A percentile compares a stretch with the other conserved stretches of the same genome.
Conservation (phyloP, 371 early-diverging fungal genomes). For the Mortierella sp. region DNA sequence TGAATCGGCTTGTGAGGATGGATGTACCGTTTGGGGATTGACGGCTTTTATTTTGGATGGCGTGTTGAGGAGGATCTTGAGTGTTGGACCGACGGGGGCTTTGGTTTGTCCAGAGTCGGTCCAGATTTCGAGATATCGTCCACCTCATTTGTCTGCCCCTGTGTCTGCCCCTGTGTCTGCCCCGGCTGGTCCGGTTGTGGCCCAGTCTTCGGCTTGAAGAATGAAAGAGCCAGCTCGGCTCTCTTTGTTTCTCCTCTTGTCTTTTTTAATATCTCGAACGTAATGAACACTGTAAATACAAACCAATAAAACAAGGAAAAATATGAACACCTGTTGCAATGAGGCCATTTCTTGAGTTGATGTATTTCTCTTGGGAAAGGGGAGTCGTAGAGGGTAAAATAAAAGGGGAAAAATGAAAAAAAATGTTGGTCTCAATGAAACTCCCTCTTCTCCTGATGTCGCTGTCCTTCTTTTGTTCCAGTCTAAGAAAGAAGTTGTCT, state of each 20-base stretch:
- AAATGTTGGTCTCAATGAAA: too few relatives aligned
- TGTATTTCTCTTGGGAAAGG: too few relatives aligned
- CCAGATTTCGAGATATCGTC: conserved; percentile 20
- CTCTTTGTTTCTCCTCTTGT: not conserved
- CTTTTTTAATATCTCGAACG: not conserved
- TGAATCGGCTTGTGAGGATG: conserved; percentile 59
- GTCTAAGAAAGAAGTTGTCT: not conserved
- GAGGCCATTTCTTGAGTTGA: too few relatives aligned
- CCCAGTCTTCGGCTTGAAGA: not conserved
- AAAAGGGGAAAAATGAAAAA: too few relatives aligned
- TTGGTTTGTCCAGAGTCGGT: conserved; percentile 36
- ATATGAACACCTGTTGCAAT: conserved; percentile 6
- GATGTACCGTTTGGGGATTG: conserved; percentile 80
- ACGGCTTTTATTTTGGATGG: conserved; percentile 84
- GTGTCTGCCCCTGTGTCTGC: not conserved
- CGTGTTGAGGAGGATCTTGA: conserved; percentile 43
- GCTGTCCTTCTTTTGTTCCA: not conserved
- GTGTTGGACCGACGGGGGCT: conserved; percentile 32
- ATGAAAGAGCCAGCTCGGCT: too few relatives aligned
- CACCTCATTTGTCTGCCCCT: not conserved
- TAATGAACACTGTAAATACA: too few relatives aligned
- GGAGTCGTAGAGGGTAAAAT: too few relatives aligned
- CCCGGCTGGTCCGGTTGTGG: conserved; percentile 3
- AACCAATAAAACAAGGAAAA: not conserved
- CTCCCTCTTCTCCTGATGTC: not conserved